phyloP scores from a whole-genome alignment of 139 green algal species.

The Mesostigma viride region DNA sequence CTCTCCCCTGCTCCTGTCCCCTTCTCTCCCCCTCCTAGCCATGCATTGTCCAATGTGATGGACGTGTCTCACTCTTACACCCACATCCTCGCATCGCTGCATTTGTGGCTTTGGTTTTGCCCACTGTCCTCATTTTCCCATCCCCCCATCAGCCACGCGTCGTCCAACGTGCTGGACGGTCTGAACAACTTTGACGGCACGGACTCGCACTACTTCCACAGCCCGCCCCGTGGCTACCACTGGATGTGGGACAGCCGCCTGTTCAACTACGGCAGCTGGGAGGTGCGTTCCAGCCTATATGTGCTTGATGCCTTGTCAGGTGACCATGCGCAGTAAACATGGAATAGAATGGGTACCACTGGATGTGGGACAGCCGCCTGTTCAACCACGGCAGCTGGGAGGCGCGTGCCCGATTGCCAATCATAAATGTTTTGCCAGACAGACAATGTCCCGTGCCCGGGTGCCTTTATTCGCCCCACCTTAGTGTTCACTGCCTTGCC shows the following conservation, averaged over 20 bases:
- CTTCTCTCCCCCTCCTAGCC: too few relatives aligned
- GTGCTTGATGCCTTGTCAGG: too few relatives aligned
- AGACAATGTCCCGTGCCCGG: background rate
- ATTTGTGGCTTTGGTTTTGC: too few relatives aligned
- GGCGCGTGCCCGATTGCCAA: conserved; percentile 1
- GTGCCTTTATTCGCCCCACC: background rate
- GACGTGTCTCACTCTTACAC: too few relatives aligned
- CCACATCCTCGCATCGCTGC: too few relatives aligned
- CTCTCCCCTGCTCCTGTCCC: too few relatives aligned
- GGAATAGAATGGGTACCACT: conserved; percentile 36
- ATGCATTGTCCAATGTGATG: too few relatives aligned
- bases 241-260: conserved; percentile 95
- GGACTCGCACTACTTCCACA: conserved; percentile 42
- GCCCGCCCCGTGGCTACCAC: conserved; percentile 37
- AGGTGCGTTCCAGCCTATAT: conserved; percentile 18
- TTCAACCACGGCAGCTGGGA: conserved; percentile 92
- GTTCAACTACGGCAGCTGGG: conserved; percentile 91
- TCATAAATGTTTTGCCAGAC: too few relatives aligned
- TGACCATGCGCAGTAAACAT: too few relatives aligned
- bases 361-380: conserved; percentile 94
- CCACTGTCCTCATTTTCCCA: too few relatives aligned
- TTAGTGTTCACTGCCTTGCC: too few relatives aligned
- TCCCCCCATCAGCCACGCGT: conserved; percentile 57
- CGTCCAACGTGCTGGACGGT: conserved; percentile 88
- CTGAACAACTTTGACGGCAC: conserved; percentile 98